Evolutionary conservation across 2,329 filamentous ascomycete species (phyloP), one percentile per base, ranked within the genome.

Genomic region (Arthrobotrys pseudoclavata): DNA sequence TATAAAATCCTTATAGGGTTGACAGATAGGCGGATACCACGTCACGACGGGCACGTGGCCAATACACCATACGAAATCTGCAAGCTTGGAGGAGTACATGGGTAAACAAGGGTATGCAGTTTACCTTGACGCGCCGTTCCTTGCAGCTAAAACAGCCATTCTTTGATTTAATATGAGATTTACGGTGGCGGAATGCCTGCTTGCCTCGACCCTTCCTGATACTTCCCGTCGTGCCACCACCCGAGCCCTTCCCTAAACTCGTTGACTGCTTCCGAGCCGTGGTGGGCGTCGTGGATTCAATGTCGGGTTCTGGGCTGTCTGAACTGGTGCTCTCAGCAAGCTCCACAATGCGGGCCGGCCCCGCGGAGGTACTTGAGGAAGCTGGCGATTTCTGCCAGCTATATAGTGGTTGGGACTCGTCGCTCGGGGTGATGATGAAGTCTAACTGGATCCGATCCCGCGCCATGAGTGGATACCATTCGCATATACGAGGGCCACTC

Each of bases 81-180:
- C 40, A 50, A 61, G 45, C 50, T 13, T 52, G 37, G 24, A 50
- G 34, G 34, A 50, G 40, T 29, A 37, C 20, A 26, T 29, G 2
- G 42, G 42, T 45, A 47, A 69, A 70, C 64, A 69, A 69, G 71
- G 64, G 53, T 60, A 26, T 62, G 24, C 13, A 34, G 22, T 31
- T 22, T 66, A 76, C 72, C 72, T 76, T 78, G 47, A 78, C 68
- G 22, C 74, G 67, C 52, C 74, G 74, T 13, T 71, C 74, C 62
- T 78, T 78, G 61, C 74, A 78, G 68, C 68, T 69, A 34, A 71
- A 78, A 63, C 74, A 78, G 47, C 74, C 74, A 71, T 78, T 71
- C 52, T 78, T 78, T 12, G 74, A 78, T 55, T 78, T 78, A n/a
- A 78, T 78, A 55, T 78, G 74, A n/a, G 67, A 71, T 50, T 78